These are phyloP conservation scores for Eucalyptus polyanthemos DNA, from an alignment of 345 rosid species.

Conservation along the genomic window DNA sequence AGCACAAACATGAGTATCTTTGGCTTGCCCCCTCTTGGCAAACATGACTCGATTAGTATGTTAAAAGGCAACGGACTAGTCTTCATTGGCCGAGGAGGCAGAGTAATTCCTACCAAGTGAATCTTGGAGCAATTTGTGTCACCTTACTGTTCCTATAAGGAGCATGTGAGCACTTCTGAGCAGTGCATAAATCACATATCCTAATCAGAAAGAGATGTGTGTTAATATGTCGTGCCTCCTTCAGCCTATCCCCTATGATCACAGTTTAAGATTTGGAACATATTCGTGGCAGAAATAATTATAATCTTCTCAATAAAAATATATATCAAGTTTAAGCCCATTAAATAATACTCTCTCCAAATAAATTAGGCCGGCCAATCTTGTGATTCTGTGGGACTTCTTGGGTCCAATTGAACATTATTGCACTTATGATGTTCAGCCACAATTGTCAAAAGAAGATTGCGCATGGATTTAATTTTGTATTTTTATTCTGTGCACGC, in stretches of 20 bases:
- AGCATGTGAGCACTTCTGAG: constrained; percentile 67
- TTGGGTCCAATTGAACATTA: not conserved
- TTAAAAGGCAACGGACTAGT: not conserved
- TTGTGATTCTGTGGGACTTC: not conserved
- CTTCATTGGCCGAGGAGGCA: not conserved
- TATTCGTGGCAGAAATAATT: not conserved
- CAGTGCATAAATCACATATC: constrained; percentile 77
- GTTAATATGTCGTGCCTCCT: constrained; percentile 72
- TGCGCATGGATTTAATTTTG: not conserved
- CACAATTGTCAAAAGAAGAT: not conserved
- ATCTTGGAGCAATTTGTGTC: constrained; percentile 82
- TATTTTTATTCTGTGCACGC: not conserved
- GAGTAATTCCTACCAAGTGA: constrained; percentile 42
- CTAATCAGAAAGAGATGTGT: constrained; percentile 79
- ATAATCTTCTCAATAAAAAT: no score
- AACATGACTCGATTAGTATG: not conserved
- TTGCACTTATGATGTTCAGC: not conserved
- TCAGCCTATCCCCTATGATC: constrained; percentile 49
- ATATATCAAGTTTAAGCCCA: no score
- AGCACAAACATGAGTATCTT: constrained; percentile 91
- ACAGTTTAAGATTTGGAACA: not conserved
- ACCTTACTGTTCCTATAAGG: constrained; percentile 87
- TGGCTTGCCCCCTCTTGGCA: constrained; percentile 80
- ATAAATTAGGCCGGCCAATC: not conserved
- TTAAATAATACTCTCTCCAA: no score